Evolutionary conservation across 139 green algal species (phyloP), one percentile per base, ranked within the genome.

Genomic region (Coccomyxa sp.): DNA sequence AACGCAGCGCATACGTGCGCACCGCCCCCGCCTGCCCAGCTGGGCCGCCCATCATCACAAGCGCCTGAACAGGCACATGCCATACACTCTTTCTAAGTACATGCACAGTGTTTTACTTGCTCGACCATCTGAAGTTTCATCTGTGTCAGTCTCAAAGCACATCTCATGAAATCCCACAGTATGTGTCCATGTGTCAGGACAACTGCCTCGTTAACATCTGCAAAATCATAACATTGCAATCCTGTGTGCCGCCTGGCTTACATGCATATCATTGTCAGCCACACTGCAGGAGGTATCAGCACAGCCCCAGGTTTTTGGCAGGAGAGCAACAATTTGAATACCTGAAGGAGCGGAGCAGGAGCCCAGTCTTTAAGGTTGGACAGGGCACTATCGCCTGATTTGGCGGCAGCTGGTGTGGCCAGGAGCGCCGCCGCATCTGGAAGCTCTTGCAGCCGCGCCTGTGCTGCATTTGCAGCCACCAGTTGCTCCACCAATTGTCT

Each of bases 41-140:
- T 27, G 87, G 57, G 13, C 87, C 83, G 16, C 81, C 71, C 81
- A 96, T 90, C 28, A 97, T 84, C 85, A 87, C 79, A 82, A 96
- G 89, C 10, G 92, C 94, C 71, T 95, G 81, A 77, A 18, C n/a
- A 4, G 27, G 14, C 15, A 60, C 4, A 80, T 13, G 7, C 0
- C 9, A 63, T 10, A 80, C 3, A 18, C 7, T 27, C 1, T 58
- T 0, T 63, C 13, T n/a, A 1, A 9, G 66, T 9, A 16, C 14
- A 25, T 63, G 30, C 30, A 17, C 30, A 13, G 13, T 11, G 59
- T 14, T 13, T 60, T 18, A 30, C 30, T 60, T 58, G 76, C 28
- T 17, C 30, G 15, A 60, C 59, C 30, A 79, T 13, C n/a, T 13
- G 13, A 58, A 58, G 30, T 30, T 25, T 11, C 30, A 58, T 18